A percentile compares a stretch with the other conserved stretches of the same genome.
These are phyloP conservation scores for Scheffersomyces segobiensis DNA, from an alignment of 1,139 yeast species.

Conservation along the genomic window DNA sequence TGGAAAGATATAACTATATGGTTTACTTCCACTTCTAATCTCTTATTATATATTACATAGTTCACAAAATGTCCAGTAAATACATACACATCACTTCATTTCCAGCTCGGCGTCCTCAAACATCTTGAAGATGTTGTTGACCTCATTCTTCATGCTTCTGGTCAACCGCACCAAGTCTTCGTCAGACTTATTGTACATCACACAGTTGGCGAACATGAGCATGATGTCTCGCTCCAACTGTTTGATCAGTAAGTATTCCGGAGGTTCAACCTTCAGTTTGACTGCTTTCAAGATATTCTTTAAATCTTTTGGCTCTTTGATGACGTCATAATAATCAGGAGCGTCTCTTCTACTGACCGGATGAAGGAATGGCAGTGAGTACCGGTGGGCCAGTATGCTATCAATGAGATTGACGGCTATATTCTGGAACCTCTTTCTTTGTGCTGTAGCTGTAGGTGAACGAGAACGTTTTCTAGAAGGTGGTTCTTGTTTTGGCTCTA, in stretches of 20 bases:
- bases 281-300: conserved; percentile 60
- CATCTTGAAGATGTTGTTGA: conserved; percentile 49
- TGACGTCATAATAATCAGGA: conserved; percentile 63
- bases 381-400: conserved; percentile 68
- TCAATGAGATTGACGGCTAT: conserved; percentile 60
- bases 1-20: no score
- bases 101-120: conserved; percentile 43
- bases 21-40: background rate
- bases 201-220: conserved; percentile 80
- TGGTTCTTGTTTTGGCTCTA: conserved; percentile 3
- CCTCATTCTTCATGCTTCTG: conserved; percentile 65
- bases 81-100: conserved; percentile 5
- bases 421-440: conserved; percentile 52
- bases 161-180: conserved; percentile 65
- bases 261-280: conserved; percentile 43
- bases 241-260: conserved; percentile 53
- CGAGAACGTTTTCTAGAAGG: conserved; percentile 19
- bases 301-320: conserved; percentile 67
- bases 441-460: conserved; percentile 29
- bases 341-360: conserved; percentile 72
- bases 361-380: conserved; percentile 70
- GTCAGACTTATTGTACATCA: conserved; percentile 74
- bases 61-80: background rate
- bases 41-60: background rate
- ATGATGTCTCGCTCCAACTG: conserved; percentile 69